Base-by-base conservation (phyloP, 148 eudicot species). In the Rhododendron griersonianum region DNA sequence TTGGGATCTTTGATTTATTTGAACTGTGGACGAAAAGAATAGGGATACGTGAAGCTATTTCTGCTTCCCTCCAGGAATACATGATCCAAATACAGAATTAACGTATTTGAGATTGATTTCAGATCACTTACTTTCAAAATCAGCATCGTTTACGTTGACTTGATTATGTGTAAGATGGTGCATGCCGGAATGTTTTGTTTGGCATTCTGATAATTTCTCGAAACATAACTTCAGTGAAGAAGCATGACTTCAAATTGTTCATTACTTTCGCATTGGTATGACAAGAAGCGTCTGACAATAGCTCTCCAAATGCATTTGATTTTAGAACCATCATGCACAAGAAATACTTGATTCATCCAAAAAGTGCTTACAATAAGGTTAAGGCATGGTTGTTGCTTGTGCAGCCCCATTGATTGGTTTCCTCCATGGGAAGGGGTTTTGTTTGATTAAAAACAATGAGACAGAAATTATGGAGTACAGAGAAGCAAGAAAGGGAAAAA, bases 381-480 rank as follows among this genome's bases (percentile, higher is more conserved):
- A 7, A 41, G 44, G 44, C 44, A 41, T 41, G 44, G 44, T 41
- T 41, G 44, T 41, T 41, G 44, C 44, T 41, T 41, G 44, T 41
- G 44, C 44, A 41, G 44, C 44, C 44, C 44, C 44, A 7, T 5
- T 94, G 87, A 94, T 96, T 78, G 93, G 99, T 88, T 96, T 94
- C 91, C 92, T 89, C 75, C 85, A 89, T 84, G 99, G 99, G 41
- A 94, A 95, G 88, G 88, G 44, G 5, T 3, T 37, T 37, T 37
- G 41, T 37, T 37, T 37, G 41, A 37, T 37, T 37, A 37, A 37
- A 37, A 37, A 37, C 41, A 37, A 37, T 37, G 3, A 37, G 5
- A 37, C 39, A 2, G 39, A 37, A 37, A 37, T 37, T 37, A 37
- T 37, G 37, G 3, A 37, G 37, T 37, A 37, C 39, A 37, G 39